phyloP scores from a whole-genome alignment of 73 alveolate genomes.

The Blepharisma japonicum region DNA sequence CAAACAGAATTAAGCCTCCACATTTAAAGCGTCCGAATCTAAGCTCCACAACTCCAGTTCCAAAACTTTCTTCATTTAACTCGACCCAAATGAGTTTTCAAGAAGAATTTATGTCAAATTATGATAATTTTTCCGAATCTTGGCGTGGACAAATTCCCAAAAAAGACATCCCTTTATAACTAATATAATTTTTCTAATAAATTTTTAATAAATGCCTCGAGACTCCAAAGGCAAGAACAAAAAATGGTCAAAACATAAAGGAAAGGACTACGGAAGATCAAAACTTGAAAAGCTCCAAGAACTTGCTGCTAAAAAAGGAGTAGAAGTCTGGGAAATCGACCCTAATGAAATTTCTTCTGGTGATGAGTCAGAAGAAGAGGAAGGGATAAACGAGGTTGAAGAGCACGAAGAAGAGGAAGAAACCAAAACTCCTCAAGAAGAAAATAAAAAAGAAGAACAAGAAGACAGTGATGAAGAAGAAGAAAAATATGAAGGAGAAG shows the following conservation, averaged over 20 bases:
- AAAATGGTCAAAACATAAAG: slow-evolving; percentile 18
- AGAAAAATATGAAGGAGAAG: background rate
- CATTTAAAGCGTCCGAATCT: too few species aligned
- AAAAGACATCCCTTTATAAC: background rate
- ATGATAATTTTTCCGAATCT: too few species aligned
- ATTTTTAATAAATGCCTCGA: slow-evolving; percentile 11
- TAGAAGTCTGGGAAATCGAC: slow-evolving; percentile 18
- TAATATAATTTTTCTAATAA: too few species aligned
- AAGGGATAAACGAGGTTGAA: slow-evolving; percentile 14
- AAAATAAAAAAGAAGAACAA: background rate
- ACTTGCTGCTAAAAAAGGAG: slow-evolving; percentile 10
- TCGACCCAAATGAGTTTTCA: too few species aligned
- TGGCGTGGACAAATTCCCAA: slow-evolving; percentile 37
- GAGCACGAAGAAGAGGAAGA: too few species aligned
- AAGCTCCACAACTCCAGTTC: too few species aligned
- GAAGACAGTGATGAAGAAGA: slow-evolving; percentile 2
- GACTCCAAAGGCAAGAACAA: slow-evolving; percentile 22
- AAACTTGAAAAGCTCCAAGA: slow-evolving; percentile 15
- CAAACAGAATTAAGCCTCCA: too few species aligned
- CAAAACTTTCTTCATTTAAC: too few species aligned
- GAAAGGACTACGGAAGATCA: background rate
- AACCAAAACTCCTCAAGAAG: too few species aligned
- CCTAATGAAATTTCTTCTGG: slow-evolving; percentile 6
- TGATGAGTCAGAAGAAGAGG: slow-evolving; percentile 25
- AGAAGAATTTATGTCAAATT: too few species aligned